Percentiles rank a stretch among this genome's conserved stretches.
Evolutionary conservation across 2,329 filamentous ascomycete species (phyloP).

Genomic region (Pseudocercospora vitis): DNA sequence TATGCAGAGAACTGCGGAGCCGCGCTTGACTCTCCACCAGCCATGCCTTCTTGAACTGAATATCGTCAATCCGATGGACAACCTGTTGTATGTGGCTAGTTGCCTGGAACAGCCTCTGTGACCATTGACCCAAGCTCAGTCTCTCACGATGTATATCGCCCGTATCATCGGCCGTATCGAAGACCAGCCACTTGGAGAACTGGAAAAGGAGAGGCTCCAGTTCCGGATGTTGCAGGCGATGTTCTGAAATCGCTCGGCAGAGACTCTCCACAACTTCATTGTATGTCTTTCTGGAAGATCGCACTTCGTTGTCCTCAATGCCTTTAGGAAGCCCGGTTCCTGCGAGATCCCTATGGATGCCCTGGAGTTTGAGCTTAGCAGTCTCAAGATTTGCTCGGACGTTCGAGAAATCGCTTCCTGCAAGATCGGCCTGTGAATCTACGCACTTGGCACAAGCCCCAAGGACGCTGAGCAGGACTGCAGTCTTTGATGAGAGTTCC

Average conservation of each 20-base stretch:
- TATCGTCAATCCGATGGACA: constrained; percentile 55
- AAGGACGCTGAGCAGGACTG: constrained; percentile 12
- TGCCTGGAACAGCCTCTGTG: constrained; percentile 4
- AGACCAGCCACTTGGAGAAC: constrained; percentile 27
- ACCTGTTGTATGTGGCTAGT: not conserved
- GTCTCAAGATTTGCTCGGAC: constrained; percentile 7
- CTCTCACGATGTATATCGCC: not conserved
- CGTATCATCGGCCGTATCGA: not conserved
- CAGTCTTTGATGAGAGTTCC: constrained; percentile 4
- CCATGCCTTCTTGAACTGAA: constrained; percentile 66
- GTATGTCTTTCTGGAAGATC: not conserved
- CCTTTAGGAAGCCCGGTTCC: constrained; percentile 4
- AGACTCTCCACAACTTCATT: not conserved
- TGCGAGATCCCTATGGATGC: not conserved
- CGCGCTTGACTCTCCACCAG: constrained; percentile 37
- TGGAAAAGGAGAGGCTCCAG: constrained; percentile 29
- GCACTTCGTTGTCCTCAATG: constrained; percentile 5
- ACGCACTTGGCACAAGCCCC: constrained; percentile 17
- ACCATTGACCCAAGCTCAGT: constrained; percentile 9
- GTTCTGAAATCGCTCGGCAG: not conserved
- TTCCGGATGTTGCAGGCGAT: constrained; percentile 19
- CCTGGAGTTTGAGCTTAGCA: not conserved
- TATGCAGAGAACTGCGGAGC: constrained; percentile 1
- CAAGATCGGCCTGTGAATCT: constrained; percentile 22
- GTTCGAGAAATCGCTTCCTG: constrained; percentile 18